Evolutionary conservation across 1,284 basidiomycete species (phyloP).

Genomic region (Ustilago shanxiensis): DNA sequence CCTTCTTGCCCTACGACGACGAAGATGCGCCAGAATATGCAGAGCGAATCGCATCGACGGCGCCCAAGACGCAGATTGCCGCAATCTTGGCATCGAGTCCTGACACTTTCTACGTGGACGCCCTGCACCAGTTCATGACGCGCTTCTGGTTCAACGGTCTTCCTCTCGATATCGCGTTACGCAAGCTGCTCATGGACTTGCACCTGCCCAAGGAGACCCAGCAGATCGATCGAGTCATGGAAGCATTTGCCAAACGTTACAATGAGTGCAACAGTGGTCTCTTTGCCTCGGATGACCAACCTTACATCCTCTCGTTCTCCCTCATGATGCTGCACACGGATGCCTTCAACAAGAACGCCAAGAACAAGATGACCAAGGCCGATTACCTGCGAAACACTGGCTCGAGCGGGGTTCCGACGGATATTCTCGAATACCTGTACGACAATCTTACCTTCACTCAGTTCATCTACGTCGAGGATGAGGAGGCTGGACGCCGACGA

Average conservation of each 20-base stretch:
- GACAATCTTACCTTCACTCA: conserved; percentile 94
- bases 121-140: conserved; percentile 80
- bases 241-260: conserved; percentile 91
- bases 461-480: conserved; percentile 94
- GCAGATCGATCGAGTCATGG: conserved; percentile 97
- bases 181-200: conserved; percentile 90
- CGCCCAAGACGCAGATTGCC: conserved; percentile 51
- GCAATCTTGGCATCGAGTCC: conserved; percentile 73
- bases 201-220: conserved; percentile 94
- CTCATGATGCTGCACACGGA: conserved; percentile 99
- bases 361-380: conserved; percentile 85
- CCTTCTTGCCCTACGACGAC: conserved; percentile 50
- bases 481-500: conserved; percentile 36
- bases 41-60: conserved; percentile 42
- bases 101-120: conserved; percentile 79
- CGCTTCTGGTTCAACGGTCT: conserved; percentile 85
- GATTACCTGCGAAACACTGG: conserved; percentile 63
- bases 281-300: conserved; percentile 81
- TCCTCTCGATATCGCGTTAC: conserved; percentile 91
- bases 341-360: conserved; percentile 96
- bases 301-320: conserved; percentile 96
- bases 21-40: conserved; percentile 54
- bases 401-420: conserved; percentile 83
- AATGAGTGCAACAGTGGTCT: conserved; percentile 84
- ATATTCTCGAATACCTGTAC: conserved; percentile 93